Base-by-base conservation (phyloP, 1,139 yeast genomes). In the Diutina rugosa region DNA sequence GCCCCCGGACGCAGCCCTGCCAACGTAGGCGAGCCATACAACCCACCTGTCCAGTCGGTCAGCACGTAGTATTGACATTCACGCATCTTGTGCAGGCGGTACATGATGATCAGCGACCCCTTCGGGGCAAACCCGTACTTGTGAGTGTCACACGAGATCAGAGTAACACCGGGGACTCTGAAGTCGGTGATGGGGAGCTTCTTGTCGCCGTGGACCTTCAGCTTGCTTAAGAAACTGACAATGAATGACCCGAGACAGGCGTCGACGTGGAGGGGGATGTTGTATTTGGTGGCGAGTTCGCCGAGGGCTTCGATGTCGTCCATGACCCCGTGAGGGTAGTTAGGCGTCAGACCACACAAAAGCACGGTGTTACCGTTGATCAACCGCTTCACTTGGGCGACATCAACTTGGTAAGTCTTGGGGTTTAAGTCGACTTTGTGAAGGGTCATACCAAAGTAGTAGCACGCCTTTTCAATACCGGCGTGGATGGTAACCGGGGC, bases 1-100 rank as follows among this genome's bases (percentile, higher is more conserved):
- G 98, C 98, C 56, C 99, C 99, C 0, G 98, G 98, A 61, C 98
- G 81, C 9, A 97, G 89, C 0, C 99, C 99, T 0, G 98, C 98
- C 56, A 93, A 73, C 0, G 98, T 93, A 2, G 98, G 97, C 0
- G 97, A 90, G 0, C 97, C 99, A 66, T 93, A 93, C 65, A 93
- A 75, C 1, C 99, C 99, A 53, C 99, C 99, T 8, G 85, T 77
- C 99, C 99, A 93, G 59, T 85, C 89, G 1, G 90, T 75, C 58
- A 84, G 79, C 44, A 91, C 79, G 68, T 86, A 93, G 69, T 93
- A 93, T 70, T 93, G 99, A 64, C 87, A 79, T 62, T 80, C 81
- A 57, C 99, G 78, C 58, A 90, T 75, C 59, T 78, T 76, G 0
- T 78, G 66, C 59, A 77, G 71, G 56, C 97, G 78, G 70, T 93